Base-by-base conservation (phyloP, 495 filamentous ascomycete species). In the Aspergillus leporis region DNA sequence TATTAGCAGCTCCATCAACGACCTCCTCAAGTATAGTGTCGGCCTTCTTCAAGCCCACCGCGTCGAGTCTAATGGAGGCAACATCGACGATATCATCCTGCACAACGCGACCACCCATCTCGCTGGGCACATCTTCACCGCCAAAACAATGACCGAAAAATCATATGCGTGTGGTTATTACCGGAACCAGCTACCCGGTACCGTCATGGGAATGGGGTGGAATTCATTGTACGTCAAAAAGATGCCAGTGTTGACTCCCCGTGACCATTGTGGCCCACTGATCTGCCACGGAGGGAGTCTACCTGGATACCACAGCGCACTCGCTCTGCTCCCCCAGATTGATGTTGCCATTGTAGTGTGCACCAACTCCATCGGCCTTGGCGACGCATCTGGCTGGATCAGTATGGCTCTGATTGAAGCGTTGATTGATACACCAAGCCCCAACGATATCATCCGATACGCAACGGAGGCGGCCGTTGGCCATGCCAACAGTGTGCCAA, bases 341-440 rank as follows among this genome's bases (percentile, higher is more conserved):
- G 23, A 48, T 23, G 23, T 9, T 23, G 23, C 18, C 45, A 18
- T 48, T 48, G 45, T 48, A 19, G 45, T 48, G 23, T 48, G 45
- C 45, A 48, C 45, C 45, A 48, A 48, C 45, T 48, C 45, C 21
- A 48, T 48, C 45, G 45, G 18, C 18, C 23, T 48, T 10, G 45
- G 45, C 45, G 45, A 48, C 23, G 45, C 23, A 22, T 48, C 45
- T 18, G 45, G 45, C 45, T 48, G 45, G 45, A 23, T 48, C 23
- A 48, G 45, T 18, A 48, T 48, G 45, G 45, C 45, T 10, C 45
- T 48, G 19, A 22, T 48, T 48, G 45, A 48, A 48, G 45, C 45
- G 45, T 48, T 48, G 23, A 23, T 48, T 48, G 45, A 48, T 18
- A 23, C 45, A 22, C 45, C 45, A 10, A 9, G 21, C 13, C 45